Conservation (phyloP, 192 early-diverging fungal genomes). For the Dissophora globulifera region DNA sequence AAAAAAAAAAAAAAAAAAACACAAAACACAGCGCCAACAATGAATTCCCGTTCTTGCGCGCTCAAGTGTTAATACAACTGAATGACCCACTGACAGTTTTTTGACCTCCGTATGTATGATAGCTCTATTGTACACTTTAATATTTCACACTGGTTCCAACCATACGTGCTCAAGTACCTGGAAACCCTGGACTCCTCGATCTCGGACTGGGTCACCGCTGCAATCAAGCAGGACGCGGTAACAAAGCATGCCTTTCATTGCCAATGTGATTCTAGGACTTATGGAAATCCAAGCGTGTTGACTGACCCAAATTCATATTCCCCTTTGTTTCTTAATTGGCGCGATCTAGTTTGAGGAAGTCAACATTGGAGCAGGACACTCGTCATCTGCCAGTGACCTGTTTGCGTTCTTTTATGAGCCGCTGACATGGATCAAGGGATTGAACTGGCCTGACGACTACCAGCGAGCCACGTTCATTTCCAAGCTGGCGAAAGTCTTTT, state of each 20-base stretch:
- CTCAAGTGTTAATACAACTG: too few relatives aligned
- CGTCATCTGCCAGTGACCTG: conserved; percentile 82
- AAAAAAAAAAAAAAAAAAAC: too few relatives aligned
- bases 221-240: conserved; percentile 76
- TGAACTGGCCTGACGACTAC: conserved; percentile 71
- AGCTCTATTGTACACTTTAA: conserved; percentile 65
- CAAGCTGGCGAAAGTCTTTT: conserved; percentile 71
- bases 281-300: too few relatives aligned
- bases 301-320: not conserved
- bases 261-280: not conserved
- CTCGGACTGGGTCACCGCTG: conserved; percentile 74
- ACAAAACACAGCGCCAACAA: too few relatives aligned
- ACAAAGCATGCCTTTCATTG: not conserved
- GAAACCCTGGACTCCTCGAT: conserved; percentile 69
- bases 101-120: not conserved
- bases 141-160: conserved; percentile 76
- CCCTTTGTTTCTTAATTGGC: not conserved
- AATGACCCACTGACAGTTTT: too few relatives aligned
- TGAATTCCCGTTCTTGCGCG: too few relatives aligned
- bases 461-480: conserved; percentile 73
- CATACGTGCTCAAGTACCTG: conserved; percentile 77
- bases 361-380: conserved; percentile 65
- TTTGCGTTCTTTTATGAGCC: conserved; percentile 84
- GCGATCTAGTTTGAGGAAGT: conserved; percentile 62
- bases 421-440: conserved; percentile 72